phyloP scores from a whole-genome alignment of 805 yeast genomes.

The Ogataea ganodermae region DNA sequence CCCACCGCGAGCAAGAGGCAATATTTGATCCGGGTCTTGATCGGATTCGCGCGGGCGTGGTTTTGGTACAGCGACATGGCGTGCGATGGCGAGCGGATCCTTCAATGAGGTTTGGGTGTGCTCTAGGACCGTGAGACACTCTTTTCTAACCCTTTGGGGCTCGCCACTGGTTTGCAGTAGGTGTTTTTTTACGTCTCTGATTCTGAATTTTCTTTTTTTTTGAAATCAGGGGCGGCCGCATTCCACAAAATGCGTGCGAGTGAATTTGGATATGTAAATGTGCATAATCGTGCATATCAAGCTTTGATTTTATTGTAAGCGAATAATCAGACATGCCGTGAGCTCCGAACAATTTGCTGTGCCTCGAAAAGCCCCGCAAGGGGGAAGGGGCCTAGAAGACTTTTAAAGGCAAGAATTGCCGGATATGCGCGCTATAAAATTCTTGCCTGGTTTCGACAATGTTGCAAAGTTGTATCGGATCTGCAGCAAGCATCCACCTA shows the following conservation, averaged over 20 bases:
- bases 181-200: not conserved
- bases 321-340: not conserved
- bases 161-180: no score
- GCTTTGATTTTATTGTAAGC: not conserved
- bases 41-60: not conserved
- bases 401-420: no score
- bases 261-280: not conserved
- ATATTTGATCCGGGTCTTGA: conserved; percentile 4
- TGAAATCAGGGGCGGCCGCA: not conserved
- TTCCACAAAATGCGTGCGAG: not conserved
- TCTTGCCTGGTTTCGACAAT: no score
- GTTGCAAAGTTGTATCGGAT: no score
- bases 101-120: not conserved
- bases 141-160: no score
- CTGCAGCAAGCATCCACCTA: no score
- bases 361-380: not conserved
- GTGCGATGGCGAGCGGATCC: not conserved
- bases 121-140: not conserved
- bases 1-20: conserved; percentile 7
- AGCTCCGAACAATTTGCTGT: not conserved
- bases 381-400: no score
- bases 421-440: no score
- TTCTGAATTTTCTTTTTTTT: not conserved
- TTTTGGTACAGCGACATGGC: not conserved
- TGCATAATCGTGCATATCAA: not conserved